phyloP scores from a whole-genome alignment of 805 yeast species.

The Wickerhamiella sergipiensis region DNA sequence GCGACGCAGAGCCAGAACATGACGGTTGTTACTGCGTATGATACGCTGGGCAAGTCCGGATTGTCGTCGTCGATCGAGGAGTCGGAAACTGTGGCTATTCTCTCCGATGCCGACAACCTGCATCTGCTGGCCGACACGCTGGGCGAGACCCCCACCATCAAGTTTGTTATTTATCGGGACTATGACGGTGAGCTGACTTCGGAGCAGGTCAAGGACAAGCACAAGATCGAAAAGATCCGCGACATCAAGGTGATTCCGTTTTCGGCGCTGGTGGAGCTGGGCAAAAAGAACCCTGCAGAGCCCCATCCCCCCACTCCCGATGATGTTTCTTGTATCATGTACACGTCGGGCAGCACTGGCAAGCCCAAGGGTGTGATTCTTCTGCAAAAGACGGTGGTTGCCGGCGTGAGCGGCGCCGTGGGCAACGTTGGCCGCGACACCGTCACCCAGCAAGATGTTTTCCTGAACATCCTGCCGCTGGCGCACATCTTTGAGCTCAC shows the following conservation, averaged over 20 bases:
- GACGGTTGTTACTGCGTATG: conserved; percentile 85
- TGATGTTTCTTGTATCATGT: conserved; percentile 65
- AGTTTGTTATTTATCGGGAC: conserved; percentile 60
- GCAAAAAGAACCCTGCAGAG: conserved; percentile 36
- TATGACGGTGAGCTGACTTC: conserved; percentile 32
- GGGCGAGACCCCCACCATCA: conserved; percentile 40
- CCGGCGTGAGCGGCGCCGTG: conserved; percentile 77
- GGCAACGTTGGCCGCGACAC: conserved; percentile 40
- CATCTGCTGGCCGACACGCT: conserved; percentile 58
- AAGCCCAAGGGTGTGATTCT: conserved; percentile 74
- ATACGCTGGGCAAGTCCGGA: conserved; percentile 21
- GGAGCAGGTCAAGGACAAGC: conserved; percentile 46
- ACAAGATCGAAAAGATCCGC: conserved; percentile 37
- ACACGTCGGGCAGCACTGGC: conserved; percentile 80
- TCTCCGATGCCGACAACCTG: conserved; percentile 70
- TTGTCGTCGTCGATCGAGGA: conserved; percentile 73
- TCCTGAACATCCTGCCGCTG: conserved; percentile 81
- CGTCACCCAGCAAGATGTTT: conserved; percentile 47
- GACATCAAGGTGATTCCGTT: conserved; percentile 57
- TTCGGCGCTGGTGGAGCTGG: conserved; percentile 53
- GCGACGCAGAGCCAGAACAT: conserved; percentile 69
- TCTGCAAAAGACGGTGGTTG: conserved; percentile 52
- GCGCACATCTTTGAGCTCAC: conserved; percentile 93
- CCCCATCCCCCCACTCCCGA: conserved; percentile 38
- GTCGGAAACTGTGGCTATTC: conserved; percentile 66